Base-by-base conservation (phyloP, 176 grass and related monocot species). In the sorghum (Sorghum bicolor) region DNA sequence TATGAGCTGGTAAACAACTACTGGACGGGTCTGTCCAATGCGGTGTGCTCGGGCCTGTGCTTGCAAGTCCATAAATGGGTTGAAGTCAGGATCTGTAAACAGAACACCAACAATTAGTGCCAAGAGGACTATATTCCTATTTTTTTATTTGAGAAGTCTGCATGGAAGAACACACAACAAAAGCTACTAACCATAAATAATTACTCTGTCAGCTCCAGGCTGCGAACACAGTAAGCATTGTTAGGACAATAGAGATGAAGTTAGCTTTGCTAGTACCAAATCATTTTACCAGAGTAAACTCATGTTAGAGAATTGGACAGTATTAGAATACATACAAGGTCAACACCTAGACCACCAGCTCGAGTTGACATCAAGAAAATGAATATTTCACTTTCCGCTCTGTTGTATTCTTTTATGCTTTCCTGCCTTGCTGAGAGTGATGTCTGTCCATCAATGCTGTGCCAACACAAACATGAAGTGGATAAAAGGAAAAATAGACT, bases 361-460 rank as follows among this genome's bases (percentile, higher is more conserved):
- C 89, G 86, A 85, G 92, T 91, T 25, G 92, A 94, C 83, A 91
- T 89, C 70, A 94, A 85, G 78, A 94, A 94, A 83, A 94, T 91
- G 72, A 94, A 94, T 62, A 74, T 91, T 53, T 82, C 79, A 25
- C 92, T 94, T 50, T 82, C 92, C 17, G 11, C n/a, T 40, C 74
- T 82, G 75, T 94, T 94, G 70, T 88, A 91, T 85, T 94, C 92
- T 75, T 89, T 94, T 90, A 94, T 61, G 68, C 87, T 87, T 69
- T 94, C 79, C 75, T 94, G 89, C 64, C 92, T 87, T 58, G 57
- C 74, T 50, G 89, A 87, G 47, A 94, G 86, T 55, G 75, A 31
- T 13, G 86, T 94, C 22, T 87, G 61, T 72, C 92, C 92, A 91
- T 94, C 92, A 78, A 94, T 94, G 6, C 92, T 94, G 82, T 57